A percentile compares a stretch with the other conserved stretches of the same genome.
phyloP scores from a whole-genome alignment of 805 yeast genomes.

The Candida suzukii region DNA sequence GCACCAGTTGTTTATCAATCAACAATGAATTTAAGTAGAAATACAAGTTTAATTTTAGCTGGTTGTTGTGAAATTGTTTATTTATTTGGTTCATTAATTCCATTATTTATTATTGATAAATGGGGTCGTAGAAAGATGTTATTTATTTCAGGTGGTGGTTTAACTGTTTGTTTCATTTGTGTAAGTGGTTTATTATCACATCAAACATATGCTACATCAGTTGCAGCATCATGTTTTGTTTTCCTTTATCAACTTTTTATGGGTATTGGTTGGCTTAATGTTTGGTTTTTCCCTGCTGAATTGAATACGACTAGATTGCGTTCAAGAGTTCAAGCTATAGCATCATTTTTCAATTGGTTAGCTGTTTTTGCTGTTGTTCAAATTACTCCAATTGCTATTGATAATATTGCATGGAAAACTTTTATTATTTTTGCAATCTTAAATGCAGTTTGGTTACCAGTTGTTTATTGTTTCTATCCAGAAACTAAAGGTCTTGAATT shows the following conservation, averaged over 20 bases:
- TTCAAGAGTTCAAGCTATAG: constrained; percentile 55
- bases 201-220: constrained; percentile 34
- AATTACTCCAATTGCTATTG: constrained; percentile 54
- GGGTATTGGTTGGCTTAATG: constrained; percentile 35
- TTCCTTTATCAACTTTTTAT: constrained; percentile 52
- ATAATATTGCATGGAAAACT: constrained; percentile 52
- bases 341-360: constrained; percentile 65
- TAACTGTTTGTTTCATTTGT: constrained; percentile 40
- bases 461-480: constrained; percentile 63
- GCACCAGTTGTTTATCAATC: constrained; percentile 48
- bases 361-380: constrained; percentile 61
- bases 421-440: constrained; percentile 63
- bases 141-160: constrained; percentile 40
- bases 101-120: constrained; percentile 43
- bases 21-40: constrained; percentile 41
- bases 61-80: constrained; percentile 59
- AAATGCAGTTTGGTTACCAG: constrained; percentile 54
- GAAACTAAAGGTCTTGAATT: constrained; percentile 72
- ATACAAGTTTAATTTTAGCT: constrained; percentile 53
- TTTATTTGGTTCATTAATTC: constrained; percentile 52
- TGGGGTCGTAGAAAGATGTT: constrained; percentile 51
- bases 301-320: constrained; percentile 61
- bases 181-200: constrained; percentile 41
- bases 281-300: constrained; percentile 65
- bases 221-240: constrained; percentile 65